These are phyloP conservation scores for Salvia hispanica DNA, from an alignment of 257 asterid genomes.

Conservation along the genomic window DNA sequence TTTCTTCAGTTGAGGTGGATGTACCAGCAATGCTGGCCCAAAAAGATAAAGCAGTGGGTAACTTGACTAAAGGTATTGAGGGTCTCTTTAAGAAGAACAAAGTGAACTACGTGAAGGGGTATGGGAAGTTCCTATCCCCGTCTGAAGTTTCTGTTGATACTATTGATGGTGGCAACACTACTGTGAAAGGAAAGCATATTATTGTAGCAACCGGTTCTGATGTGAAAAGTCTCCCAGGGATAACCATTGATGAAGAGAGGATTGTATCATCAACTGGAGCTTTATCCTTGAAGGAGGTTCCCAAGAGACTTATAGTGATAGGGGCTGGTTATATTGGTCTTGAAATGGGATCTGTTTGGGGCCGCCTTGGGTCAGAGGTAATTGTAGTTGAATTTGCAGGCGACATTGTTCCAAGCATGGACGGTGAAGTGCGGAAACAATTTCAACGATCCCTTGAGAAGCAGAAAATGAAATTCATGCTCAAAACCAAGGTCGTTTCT, in stretches of 20 bases:
- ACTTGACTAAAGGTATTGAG: constrained; percentile 91
- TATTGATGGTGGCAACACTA: constrained; percentile 70
- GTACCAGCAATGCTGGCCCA: constrained; percentile 94
- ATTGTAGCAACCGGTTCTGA: constrained; percentile 97
- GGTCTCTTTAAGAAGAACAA: constrained; percentile 97
- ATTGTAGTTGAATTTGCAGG: constrained; percentile 88
- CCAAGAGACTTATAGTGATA: constrained; percentile 79
- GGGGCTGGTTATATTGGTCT: constrained; percentile 99
- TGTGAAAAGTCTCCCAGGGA: constrained; percentile 65
- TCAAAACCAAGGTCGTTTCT: constrained; percentile 91
- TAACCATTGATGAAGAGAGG: constrained; percentile 68
- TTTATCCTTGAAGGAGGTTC: constrained; percentile 68
- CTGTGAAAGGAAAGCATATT: constrained; percentile 88
- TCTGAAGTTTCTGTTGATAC: constrained; percentile 87
- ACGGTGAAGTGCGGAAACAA: constrained; percentile 81
- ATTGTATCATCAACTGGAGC: constrained; percentile 73
- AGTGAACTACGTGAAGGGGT: constrained; percentile 89
- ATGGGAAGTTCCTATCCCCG: constrained; percentile 90
- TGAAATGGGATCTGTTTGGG: constrained; percentile 99
- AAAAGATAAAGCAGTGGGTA: constrained; percentile 92
- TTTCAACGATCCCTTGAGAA: constrained; percentile 92
- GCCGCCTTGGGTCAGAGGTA: constrained; percentile 95
- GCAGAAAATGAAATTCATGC: constrained; percentile 96
- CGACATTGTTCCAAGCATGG: constrained; percentile 95
- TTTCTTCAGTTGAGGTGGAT: constrained; percentile 86